Evolutionary conservation across 2,329 filamentous ascomycete genomes (phyloP), one percentile per base, ranked within the genome.

Genomic region (Penicillium sp.): DNA sequence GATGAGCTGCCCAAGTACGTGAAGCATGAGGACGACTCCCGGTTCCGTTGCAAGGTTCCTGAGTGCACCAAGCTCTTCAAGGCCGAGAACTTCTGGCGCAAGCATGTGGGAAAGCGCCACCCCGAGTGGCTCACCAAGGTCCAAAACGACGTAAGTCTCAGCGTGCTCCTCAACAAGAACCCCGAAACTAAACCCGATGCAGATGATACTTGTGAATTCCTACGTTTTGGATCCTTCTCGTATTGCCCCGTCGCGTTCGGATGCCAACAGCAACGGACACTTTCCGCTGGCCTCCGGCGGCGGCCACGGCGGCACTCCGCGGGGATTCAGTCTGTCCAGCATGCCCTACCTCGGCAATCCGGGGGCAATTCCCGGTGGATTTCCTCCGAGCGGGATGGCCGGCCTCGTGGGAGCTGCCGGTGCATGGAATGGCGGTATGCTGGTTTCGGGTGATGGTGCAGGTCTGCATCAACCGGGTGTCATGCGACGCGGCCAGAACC

Each of bases 31-130:
- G 94, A 98, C 56, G 90, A 96, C 65, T 84, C 91, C 58, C 97
- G 97, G 64, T 98, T 84, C 76, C 82, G 94, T 45, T 98, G 93
- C 77, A 94, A 93, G 65, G 90, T 94, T 3, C 91, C 91, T 1
- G 90, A 96, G 26, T 98, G 93, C 68, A 85, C 86, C 8, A 98
- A 98, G 68, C 74, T 98, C 6, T 98, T 98, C 77, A 97, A 97
- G 67, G 93, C 93, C 43, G 86, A 94, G 29, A 82, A 91, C 56
- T 98, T 98, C 64, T 98, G 94, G 91, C 84, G 83, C 59, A 98
- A 98, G 74, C 93, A 98, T 58, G 84, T 97, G 11, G 91, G 97
- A 69, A 98, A 98, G 72, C 83, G 94, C 42, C 93, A 98, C 64
- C 65, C 79, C 0, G 91, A 97, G 38, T 98, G 90, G 86, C 77